Conservation (phyloP, 257 asterid species). For the Orobanche coerulescens region DNA sequence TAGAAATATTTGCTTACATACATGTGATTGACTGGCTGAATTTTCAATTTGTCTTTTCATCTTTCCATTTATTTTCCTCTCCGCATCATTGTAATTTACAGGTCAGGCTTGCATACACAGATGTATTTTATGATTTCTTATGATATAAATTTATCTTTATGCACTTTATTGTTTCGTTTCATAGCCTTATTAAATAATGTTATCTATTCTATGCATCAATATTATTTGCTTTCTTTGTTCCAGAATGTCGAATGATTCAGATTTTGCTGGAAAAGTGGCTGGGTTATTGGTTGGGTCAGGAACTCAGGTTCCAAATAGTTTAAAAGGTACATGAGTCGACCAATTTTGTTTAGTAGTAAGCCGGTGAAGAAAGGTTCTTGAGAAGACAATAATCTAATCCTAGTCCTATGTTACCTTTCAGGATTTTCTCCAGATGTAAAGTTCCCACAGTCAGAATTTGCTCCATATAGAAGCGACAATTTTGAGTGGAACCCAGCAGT, state of each 20-base stretch:
- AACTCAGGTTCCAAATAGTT: constrained; percentile 35
- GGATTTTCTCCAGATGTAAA: constrained; percentile 90
- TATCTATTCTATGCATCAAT: constrained; percentile 13
- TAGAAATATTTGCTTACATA: neutral
- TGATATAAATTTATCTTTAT: neutral
- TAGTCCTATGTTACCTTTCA: constrained; percentile 34
- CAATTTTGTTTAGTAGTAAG: constrained; percentile 12
- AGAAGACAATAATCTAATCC: constrained; percentile 14
- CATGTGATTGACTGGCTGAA: constrained; percentile 4
- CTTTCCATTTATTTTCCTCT: constrained; percentile 7
- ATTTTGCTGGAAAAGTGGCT: constrained; percentile 59
- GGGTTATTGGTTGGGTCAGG: constrained; percentile 87
- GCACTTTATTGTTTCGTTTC: neutral
- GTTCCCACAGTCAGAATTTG: constrained; percentile 85
- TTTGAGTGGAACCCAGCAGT: constrained; percentile 94
- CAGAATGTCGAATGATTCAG: constrained; percentile 61
- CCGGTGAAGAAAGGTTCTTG: neutral
- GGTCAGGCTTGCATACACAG: neutral
- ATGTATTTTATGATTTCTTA: neutral
- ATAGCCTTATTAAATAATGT: constrained; percentile 4
- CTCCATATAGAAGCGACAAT: constrained; percentile 58
- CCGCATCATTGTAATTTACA: neutral
- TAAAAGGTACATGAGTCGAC: constrained; percentile 38
- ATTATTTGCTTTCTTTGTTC: constrained; percentile 24
- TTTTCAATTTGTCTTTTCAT: neutral